Evolutionary conservation across 805 yeast species (phyloP).

Genomic region (Wickerhamiella alocasiicola): DNA sequence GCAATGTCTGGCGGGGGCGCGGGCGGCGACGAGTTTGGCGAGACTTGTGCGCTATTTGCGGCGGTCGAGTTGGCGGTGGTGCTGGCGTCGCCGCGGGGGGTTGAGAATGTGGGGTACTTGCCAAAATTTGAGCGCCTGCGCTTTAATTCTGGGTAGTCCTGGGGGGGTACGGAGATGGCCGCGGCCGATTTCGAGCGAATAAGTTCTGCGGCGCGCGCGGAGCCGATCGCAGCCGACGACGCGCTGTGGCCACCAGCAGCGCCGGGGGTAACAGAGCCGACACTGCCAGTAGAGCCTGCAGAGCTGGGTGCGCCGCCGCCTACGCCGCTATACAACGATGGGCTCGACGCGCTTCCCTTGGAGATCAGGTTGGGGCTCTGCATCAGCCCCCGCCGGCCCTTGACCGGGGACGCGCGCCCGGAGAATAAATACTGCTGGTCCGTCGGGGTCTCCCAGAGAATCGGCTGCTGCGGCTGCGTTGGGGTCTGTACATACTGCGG

Average conservation of each 20-base stretch:
- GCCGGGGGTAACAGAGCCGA: too few relatives aligned
- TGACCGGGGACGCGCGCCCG: conserved; percentile 4
- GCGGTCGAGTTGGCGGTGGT: neutral
- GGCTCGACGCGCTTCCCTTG: neutral
- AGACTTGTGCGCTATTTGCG: conserved; percentile 8
- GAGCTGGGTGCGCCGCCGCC: neutral
- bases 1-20: neutral
- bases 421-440: conserved; percentile 1
- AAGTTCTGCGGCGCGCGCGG: neutral
- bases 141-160: conserved; percentile 8
- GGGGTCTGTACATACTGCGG: conserved; percentile 8
- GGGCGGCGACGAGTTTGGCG: conserved; percentile 10
- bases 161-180: conserved; percentile 9
- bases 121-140: conserved; percentile 12
- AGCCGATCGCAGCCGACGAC: neutral
- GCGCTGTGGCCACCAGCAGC: too few relatives aligned
- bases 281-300: conserved; percentile 1
- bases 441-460: conserved; percentile 7
- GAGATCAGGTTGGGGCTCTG: conserved; percentile 10
- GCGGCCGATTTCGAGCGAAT: conserved; percentile 6
- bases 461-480: neutral
- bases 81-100: neutral
- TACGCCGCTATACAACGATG: neutral
- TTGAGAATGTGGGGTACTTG: neutral
- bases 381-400: conserved; percentile 8